phyloP scores from a whole-genome alignment of 345 rosid genomes.

The Streptanthus diversifolius region DNA sequence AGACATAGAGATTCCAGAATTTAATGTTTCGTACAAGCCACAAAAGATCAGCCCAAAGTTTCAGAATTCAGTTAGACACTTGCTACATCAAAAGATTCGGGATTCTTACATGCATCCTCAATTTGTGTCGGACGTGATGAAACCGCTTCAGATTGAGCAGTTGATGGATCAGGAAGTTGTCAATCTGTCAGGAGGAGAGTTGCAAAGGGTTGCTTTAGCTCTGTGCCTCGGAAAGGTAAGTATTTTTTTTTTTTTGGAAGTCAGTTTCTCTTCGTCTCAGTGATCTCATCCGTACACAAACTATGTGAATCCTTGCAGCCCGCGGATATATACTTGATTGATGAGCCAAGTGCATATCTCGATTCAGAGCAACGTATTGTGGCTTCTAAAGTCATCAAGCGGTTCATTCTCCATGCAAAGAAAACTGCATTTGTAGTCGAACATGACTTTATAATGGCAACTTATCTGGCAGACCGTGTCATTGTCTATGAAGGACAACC shows the following conservation, averaged over 20 bases:
- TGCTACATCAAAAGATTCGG: conserved; percentile 83
- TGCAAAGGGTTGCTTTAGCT: conserved; percentile 96
- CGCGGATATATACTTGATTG: conserved; percentile 94
- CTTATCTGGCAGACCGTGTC: conserved; percentile 90
- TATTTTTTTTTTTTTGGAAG: neutral
- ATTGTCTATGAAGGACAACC: conserved; percentile 92
- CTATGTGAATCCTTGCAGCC: conserved; percentile 55
- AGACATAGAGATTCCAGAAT: conserved; percentile 87
- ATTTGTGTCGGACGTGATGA: conserved; percentile 96
- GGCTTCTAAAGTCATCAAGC: conserved; percentile 96
- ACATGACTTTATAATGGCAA: conserved; percentile 98
- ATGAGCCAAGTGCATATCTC: conserved; percentile 98
- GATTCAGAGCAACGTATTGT: conserved; percentile 99
- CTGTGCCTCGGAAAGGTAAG: conserved; percentile 94
- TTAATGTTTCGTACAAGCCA: conserved; percentile 96
- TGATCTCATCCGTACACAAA: conserved; percentile 20
- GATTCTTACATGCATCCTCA: conserved; percentile 94
- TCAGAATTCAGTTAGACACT: conserved; percentile 68
- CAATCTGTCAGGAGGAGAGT: conserved; percentile 97
- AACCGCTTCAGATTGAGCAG: conserved; percentile 96
- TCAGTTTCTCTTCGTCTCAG: neutral
- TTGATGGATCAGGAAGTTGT: conserved; percentile 93
- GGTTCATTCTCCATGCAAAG: conserved; percentile 97
- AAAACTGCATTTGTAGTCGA: conserved; percentile 99
- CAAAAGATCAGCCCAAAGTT: conserved; percentile 95